These are phyloP conservation scores for Amauroascus niger DNA, from an alignment of 2,329 filamentous ascomycete species.

Conservation along the genomic window DNA sequence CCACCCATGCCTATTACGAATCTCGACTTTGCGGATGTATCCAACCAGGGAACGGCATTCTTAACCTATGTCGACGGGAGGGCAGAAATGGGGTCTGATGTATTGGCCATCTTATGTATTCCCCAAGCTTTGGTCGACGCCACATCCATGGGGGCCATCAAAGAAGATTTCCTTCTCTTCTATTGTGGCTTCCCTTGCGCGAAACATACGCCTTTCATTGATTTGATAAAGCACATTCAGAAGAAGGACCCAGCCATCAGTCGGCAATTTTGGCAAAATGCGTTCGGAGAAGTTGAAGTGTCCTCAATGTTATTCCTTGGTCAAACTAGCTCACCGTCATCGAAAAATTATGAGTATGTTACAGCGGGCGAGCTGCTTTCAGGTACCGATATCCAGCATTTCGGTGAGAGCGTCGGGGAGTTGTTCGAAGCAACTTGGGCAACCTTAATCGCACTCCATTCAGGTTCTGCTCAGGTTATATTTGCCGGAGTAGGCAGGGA, in stretches of 20 bases:
- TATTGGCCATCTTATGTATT: constrained; percentile 1
- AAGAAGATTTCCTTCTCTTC: constrained; percentile 6
- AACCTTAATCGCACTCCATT: background rate
- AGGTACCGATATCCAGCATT: background rate
- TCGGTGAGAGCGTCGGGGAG: background rate
- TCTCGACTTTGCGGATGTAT: background rate
- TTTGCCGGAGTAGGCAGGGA: background rate
- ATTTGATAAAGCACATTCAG: background rate
- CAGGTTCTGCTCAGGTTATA: background rate
- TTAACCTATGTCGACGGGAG: background rate
- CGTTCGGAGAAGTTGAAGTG: background rate
- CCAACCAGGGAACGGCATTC: background rate
- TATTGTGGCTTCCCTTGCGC: constrained; percentile 6
- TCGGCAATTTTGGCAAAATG: constrained; percentile 3
- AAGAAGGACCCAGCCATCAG: background rate
- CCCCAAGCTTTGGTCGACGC: constrained; percentile 1
- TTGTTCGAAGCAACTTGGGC: background rate
- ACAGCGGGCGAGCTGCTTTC: background rate
- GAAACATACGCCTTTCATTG: constrained; percentile 1
- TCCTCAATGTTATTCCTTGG: background rate
- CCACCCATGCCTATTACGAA: background rate
- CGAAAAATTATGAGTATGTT: background rate
- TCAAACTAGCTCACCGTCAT: background rate
- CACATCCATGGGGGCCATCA: background rate
- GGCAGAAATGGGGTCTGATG: background rate